Percentiles rank a stretch among this genome's conserved stretches.
These are phyloP conservation scores for Iberis amara DNA, from an alignment of 441 rosid genomes.

Conservation along the genomic window DNA sequence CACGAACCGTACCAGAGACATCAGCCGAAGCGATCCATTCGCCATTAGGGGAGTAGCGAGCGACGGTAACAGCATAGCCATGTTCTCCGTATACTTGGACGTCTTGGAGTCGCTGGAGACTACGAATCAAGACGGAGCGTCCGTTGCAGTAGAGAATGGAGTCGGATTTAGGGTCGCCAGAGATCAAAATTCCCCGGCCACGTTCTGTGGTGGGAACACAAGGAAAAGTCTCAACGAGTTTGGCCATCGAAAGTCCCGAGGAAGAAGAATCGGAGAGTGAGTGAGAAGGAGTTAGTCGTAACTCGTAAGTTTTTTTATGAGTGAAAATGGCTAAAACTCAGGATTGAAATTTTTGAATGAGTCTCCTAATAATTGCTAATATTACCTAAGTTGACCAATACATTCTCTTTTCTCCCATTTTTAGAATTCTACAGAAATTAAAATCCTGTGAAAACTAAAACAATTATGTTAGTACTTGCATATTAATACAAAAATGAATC, in stretches of 20 bases:
- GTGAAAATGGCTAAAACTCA: too few relatives aligned
- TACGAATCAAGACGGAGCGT: conserved; percentile 70
- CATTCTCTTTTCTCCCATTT: too few relatives aligned
- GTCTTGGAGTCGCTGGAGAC: conserved; percentile 57
- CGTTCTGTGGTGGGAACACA: conserved; percentile 84
- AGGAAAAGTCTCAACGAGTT: conserved; percentile 33
- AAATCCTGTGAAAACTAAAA: too few relatives aligned
- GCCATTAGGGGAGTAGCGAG: conserved; percentile 88
- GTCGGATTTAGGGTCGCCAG: conserved; percentile 68
- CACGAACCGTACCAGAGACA: conserved; percentile 69
- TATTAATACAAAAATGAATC: too few relatives aligned
- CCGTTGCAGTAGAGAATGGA: conserved; percentile 69
- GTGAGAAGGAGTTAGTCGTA: too few relatives aligned
- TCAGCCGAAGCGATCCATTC: conserved; percentile 98
- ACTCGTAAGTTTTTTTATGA: too few relatives aligned
- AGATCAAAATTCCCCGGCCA: conserved; percentile 76
- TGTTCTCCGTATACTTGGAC: conserved; percentile 80
- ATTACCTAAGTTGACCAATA: too few relatives aligned
- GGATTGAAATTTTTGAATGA: too few relatives aligned
- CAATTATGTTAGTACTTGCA: too few relatives aligned
- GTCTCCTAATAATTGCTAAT: too few relatives aligned
- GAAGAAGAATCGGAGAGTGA: too few relatives aligned
- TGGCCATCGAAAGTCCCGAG: conserved; percentile 14
- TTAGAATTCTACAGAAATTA: too few relatives aligned
- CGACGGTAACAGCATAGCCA: conserved; percentile 78